Conservation (phyloP, 1,139 yeast species). For the Trichomonascaceae sp. region DNA sequence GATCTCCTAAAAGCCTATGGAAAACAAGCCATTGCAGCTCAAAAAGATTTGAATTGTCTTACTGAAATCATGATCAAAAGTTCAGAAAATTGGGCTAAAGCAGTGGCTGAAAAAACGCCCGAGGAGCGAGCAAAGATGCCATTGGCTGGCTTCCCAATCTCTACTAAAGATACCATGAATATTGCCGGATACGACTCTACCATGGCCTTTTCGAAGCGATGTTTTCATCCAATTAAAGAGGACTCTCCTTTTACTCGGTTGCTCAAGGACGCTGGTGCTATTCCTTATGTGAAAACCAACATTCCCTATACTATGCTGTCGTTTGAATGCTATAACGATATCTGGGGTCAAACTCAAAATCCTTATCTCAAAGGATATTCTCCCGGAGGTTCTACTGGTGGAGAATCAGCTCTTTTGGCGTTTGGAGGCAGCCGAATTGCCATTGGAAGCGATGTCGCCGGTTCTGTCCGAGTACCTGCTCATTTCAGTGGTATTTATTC, state of each 20-base stretch:
- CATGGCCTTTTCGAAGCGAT: conserved; percentile 43
- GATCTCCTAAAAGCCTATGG: conserved; percentile 36
- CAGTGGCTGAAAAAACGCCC: not conserved
- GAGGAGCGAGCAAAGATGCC: conserved; percentile 38
- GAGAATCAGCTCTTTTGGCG: conserved; percentile 46
- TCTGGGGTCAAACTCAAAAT: conserved; percentile 42
- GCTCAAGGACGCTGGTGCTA: conserved; percentile 41
- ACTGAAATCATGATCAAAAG: conserved; percentile 36
- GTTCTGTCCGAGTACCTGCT: conserved; percentile 48
- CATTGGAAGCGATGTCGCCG: conserved; percentile 55
- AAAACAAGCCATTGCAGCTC: conserved; percentile 34
- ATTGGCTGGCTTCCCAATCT: conserved; percentile 63
- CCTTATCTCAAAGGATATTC: conserved; percentile 37
- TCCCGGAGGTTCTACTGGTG: conserved; percentile 48
- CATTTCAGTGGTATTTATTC: conserved; percentile 45
- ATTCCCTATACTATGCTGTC: conserved; percentile 45
- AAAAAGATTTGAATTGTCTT: conserved; percentile 31
- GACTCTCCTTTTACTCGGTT: conserved; percentile 36
- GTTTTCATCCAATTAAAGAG: conserved; percentile 30
- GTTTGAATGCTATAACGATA: conserved; percentile 40
- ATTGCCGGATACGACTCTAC: conserved; percentile 48
- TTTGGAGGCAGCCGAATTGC: conserved; percentile 45
- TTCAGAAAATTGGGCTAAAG: conserved; percentile 32
- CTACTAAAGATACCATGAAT: conserved; percentile 48
- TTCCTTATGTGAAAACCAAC: conserved; percentile 44